Conservation (phyloP, 2,329 filamentous ascomycete species). For the Apiospora phragmitis region DNA sequence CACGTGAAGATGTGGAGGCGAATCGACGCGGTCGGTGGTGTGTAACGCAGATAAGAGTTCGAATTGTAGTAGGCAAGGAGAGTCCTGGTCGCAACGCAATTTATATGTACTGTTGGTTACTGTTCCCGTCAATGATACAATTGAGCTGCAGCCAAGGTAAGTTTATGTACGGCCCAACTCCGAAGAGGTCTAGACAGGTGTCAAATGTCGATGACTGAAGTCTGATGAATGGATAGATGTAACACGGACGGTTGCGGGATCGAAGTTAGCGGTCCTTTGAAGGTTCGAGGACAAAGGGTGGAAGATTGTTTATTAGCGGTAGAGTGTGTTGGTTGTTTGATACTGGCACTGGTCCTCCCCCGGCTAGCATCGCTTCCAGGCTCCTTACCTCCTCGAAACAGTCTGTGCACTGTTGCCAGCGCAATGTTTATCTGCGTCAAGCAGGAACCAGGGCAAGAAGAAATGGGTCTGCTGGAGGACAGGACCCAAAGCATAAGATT, state of each 20-base stretch:
- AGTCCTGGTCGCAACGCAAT: background rate
- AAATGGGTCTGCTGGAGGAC: background rate
- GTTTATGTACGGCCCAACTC: background rate
- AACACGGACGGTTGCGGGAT: constrained; percentile 7
- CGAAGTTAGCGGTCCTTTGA: background rate
- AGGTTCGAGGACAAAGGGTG: background rate
- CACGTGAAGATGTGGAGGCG: background rate
- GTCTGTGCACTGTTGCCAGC: constrained; percentile 10
- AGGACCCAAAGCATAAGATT: background rate
- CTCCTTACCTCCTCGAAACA: background rate
- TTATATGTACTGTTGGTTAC: background rate
- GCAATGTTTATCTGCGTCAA: background rate
- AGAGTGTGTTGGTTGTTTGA: constrained; percentile 10
- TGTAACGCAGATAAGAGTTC: background rate
- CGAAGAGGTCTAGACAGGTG: background rate
- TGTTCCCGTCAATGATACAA: background rate
- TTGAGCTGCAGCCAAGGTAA: background rate
- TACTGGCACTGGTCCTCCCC: background rate
- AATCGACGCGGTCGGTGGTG: background rate
- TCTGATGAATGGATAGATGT: constrained; percentile 3
- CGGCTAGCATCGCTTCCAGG: constrained; percentile 3
- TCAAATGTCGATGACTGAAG: background rate
- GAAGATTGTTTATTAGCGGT: background rate
- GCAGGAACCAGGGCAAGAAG: background rate
- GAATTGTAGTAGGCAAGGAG: background rate